These are phyloP conservation scores for Rhodotorula babjevae DNA, from an alignment of 768 basidiomycete genomes.

Conservation along the genomic window DNA sequence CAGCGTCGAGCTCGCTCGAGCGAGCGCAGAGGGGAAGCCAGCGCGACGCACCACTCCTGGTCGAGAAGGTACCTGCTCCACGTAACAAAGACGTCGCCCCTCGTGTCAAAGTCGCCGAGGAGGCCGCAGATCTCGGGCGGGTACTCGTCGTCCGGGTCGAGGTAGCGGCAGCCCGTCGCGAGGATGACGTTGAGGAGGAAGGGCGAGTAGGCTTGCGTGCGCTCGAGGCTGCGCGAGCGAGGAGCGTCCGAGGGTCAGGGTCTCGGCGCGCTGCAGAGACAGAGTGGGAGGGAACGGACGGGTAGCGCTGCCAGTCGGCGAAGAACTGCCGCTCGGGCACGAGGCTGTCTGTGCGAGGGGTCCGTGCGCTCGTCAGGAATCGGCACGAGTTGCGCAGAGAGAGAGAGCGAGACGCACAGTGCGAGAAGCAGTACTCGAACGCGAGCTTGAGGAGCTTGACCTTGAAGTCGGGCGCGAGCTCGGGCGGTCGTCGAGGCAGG, in stretches of 20 bases:
- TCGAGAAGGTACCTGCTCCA: constrained; percentile 28
- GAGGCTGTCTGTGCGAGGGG: constrained; percentile 1
- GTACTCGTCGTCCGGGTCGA: constrained; percentile 30
- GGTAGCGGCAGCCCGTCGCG: constrained; percentile 34
- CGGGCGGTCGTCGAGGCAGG: constrained; percentile 27
- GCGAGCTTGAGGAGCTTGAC: constrained; percentile 22
- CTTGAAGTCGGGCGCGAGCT: constrained; percentile 16
- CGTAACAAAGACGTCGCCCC: constrained; percentile 32
- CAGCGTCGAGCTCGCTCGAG: too few species aligned
- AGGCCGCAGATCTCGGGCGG: constrained; percentile 29
- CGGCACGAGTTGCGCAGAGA: not conserved
- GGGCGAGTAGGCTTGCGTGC: constrained; percentile 27
- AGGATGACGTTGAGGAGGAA: constrained; percentile 31
- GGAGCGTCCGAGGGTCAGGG: too few species aligned
- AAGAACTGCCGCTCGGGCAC: constrained; percentile 28
- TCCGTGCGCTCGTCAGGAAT: too few species aligned
- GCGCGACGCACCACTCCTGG: constrained; percentile 20
- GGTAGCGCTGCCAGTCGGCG: constrained; percentile 22
- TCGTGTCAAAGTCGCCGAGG: constrained; percentile 22
- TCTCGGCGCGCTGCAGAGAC: not conserved
- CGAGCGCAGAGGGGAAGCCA: not conserved
- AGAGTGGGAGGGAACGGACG: not conserved
- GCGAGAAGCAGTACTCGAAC: constrained; percentile 33
- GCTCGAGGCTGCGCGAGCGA: not conserved
- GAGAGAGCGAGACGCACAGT: constrained; percentile 6